phyloP scores from a whole-genome alignment of 306 rosid species.

The Quercus parvula region DNA sequence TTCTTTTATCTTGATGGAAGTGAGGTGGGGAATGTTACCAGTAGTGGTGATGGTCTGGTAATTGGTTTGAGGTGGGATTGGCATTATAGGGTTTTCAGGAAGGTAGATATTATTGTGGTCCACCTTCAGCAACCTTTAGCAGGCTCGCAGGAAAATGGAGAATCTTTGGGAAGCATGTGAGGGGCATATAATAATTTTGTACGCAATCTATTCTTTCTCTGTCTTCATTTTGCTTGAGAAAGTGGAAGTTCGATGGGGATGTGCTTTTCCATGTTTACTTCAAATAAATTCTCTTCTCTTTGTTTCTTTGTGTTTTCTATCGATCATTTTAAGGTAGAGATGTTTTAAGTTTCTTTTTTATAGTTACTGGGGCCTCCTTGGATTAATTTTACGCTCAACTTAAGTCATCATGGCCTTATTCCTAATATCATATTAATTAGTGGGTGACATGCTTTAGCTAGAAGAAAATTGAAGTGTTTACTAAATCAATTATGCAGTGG shows the following conservation, averaged over 20 bases:
- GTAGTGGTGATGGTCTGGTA: not conserved
- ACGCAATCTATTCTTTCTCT: not conserved
- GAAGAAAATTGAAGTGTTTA: constrained; percentile 9
- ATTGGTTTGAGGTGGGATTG: not conserved
- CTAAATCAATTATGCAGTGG: constrained; percentile 70
- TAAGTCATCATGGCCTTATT: not conserved
- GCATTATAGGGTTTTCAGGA: not conserved
- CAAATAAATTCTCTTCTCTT: not conserved
- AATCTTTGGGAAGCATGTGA: not conserved
- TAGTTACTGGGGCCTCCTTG: not conserved
- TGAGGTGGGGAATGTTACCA: not conserved
- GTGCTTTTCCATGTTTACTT: not conserved
- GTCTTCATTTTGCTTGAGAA: not conserved
- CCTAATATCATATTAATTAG: not conserved
- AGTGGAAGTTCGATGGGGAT: not conserved
- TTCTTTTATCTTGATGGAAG: not conserved
- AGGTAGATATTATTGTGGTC: not conserved
- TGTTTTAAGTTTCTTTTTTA: not conserved
- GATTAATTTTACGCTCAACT: not conserved
- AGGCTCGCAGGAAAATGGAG: not conserved
- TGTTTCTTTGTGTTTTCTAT: not conserved
- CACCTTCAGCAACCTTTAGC: too few species aligned
- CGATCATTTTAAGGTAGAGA: not conserved
- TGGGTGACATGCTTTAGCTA: not conserved
- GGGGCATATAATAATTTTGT: not conserved